phyloP scores from a whole-genome alignment of 805 yeast species.

The Spathaspora passalidarum region DNA sequence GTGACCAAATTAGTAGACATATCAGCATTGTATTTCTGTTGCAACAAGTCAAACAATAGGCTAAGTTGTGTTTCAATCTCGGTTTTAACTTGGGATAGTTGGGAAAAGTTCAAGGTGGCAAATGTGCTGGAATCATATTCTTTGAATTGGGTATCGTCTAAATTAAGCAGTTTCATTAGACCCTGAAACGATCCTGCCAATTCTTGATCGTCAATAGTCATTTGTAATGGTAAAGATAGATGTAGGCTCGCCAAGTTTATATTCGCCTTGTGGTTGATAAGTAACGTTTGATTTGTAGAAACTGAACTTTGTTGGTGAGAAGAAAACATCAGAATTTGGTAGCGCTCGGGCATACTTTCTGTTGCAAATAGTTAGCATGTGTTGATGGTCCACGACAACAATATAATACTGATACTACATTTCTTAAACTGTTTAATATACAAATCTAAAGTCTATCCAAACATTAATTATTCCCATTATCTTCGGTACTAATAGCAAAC shows the following conservation, averaged over 20 bases:
- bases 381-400: no score
- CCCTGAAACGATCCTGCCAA: slow-evolving; percentile 20
- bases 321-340: no score
- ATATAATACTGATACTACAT: background rate
- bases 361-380: no score
- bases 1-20: slow-evolving; percentile 67
- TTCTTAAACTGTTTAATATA: no score
- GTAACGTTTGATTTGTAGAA: no score
- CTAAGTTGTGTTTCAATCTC: slow-evolving; percentile 25
- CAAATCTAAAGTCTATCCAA: background rate
- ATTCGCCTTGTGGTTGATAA: no score
- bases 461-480: background rate
- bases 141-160: slow-evolving; percentile 21
- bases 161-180: slow-evolving; percentile 24
- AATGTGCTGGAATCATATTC: slow-evolving; percentile 18
- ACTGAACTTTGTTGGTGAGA: no score
- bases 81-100: slow-evolving; percentile 13
- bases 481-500: slow-evolving; percentile 31
- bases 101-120: slow-evolving; percentile 11
- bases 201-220: slow-evolving; percentile 13
- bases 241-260: no score
- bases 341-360: no score
- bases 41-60: slow-evolving; percentile 40
- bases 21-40: slow-evolving; percentile 44
- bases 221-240: background rate